Evolutionary conservation across 805 yeast genomes (phyloP).

Genomic region (Suhomyces tanzawaensis): DNA sequence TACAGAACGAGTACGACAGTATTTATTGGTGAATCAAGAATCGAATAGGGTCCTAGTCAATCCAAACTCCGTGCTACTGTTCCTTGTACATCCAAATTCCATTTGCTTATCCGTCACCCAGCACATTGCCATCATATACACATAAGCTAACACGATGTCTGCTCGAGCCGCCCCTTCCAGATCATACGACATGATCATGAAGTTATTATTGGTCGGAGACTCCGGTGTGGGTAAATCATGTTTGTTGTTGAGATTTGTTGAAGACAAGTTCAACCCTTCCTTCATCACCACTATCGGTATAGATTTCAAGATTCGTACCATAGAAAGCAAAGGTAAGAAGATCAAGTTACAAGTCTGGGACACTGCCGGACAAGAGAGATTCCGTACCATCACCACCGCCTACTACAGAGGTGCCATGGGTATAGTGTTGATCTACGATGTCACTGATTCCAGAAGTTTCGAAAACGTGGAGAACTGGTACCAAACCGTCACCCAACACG

Average conservation of each 20-base stretch:
- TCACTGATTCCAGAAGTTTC: conserved; percentile 86
- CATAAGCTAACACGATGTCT: too few relatives aligned
- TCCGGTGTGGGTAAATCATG: conserved; percentile 89
- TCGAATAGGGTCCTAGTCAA: too few relatives aligned
- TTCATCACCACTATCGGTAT: conserved; percentile 98
- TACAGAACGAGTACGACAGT: too few relatives aligned
- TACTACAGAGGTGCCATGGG: conserved; percentile 91
- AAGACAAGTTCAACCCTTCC: conserved; percentile 93
- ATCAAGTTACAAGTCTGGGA: conserved; percentile 97
- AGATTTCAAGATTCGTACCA: conserved; percentile 95
- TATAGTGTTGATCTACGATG: conserved; percentile 79
- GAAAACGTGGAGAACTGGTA: conserved; percentile 93
- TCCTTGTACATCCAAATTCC: too few relatives aligned
- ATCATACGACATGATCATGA: conserved; percentile 87
- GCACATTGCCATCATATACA: too few relatives aligned
- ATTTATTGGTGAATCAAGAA: too few relatives aligned
- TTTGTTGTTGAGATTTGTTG: conserved; percentile 86
- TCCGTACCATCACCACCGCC: conserved; percentile 91
- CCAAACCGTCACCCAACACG: conserved; percentile 93
- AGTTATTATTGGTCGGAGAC: conserved; percentile 90
- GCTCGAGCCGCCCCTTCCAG: conserved; percentile 64
- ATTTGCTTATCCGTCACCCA: too few relatives aligned
- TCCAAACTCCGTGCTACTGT: too few relatives aligned
- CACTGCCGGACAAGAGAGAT: conserved; percentile 96
- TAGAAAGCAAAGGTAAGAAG: conserved; percentile 87